These are phyloP conservation scores for Lactarius hengduanensis DNA, from an alignment of 768 basidiomycete genomes.

Conservation along the genomic window DNA sequence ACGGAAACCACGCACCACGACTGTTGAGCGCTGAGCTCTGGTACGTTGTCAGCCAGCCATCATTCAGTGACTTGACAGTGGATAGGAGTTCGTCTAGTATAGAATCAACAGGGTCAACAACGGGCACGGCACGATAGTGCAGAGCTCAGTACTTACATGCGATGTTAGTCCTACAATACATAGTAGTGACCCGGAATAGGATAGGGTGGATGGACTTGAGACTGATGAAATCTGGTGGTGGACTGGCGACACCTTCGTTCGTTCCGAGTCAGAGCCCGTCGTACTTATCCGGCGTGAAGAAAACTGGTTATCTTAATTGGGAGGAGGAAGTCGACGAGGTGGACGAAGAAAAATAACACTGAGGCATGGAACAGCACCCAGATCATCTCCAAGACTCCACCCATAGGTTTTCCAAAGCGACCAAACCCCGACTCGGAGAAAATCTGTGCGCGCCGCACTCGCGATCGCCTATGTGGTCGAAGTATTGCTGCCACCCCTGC, in stretches of 20 bases:
- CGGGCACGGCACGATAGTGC: too few relatives aligned
- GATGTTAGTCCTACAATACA: conserved; percentile 24
- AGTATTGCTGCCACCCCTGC: too few relatives aligned
- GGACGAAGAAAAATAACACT: too few relatives aligned
- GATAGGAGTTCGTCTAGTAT: conserved; percentile 24
- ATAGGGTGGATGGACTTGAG: not conserved
- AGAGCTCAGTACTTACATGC: conserved; percentile 16
- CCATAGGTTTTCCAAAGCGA: too few relatives aligned
- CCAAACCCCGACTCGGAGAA: too few relatives aligned
- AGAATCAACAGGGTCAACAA: not conserved
- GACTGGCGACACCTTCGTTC: not conserved
- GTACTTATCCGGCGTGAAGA: not conserved
- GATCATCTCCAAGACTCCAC: too few relatives aligned
- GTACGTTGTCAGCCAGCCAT: conserved; percentile 25
- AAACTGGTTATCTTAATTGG: too few relatives aligned
- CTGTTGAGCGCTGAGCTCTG: conserved; percentile 21
- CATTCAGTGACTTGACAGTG: conserved; percentile 26
- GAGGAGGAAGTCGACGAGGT: too few relatives aligned
- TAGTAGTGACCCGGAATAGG: not conserved
- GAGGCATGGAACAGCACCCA: too few relatives aligned
- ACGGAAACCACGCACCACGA: conserved; percentile 19
- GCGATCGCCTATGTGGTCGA: too few relatives aligned
- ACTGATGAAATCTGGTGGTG: not conserved
- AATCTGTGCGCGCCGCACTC: too few relatives aligned
- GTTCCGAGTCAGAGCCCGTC: not conserved